Evolutionary conservation across 108 stramenopile species (phyloP).

Genomic region (Cyclotella choctawhatcheeana): DNA sequence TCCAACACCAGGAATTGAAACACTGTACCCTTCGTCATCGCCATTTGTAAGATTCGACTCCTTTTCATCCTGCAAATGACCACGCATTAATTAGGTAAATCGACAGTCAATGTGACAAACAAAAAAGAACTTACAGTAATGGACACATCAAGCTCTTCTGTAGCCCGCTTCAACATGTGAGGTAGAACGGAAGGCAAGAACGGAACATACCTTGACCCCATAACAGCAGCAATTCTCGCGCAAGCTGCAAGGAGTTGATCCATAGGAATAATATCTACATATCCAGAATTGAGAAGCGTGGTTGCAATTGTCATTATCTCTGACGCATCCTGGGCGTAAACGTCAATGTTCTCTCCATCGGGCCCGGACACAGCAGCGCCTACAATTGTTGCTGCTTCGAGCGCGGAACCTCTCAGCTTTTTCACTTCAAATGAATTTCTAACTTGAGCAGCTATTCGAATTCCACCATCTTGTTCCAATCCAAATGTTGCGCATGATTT

Average conservation of each 20-base stretch:
- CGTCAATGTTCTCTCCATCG: conserved; percentile 44
- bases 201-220: conserved; percentile 66
- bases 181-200: conserved; percentile 71
- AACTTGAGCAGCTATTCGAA: conserved; percentile 2
- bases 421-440: conserved; percentile 46
- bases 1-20: conserved; percentile 79
- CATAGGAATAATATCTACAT: conserved; percentile 51
- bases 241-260: conserved; percentile 76
- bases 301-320: conserved; percentile 63
- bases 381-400: conserved; percentile 80
- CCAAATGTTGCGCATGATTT: conserved; percentile 40
- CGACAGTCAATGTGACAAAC: background rate
- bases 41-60: conserved; percentile 32
- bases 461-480: conserved; percentile 11
- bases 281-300: conserved; percentile 40
- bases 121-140: conserved; percentile 41
- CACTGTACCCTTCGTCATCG: conserved; percentile 65
- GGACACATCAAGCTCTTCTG: conserved; percentile 61
- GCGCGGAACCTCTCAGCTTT: conserved; percentile 62
- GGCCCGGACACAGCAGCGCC: conserved; percentile 64
- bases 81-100: background rate
- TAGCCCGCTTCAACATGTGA: conserved; percentile 60
- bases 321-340: conserved; percentile 63
- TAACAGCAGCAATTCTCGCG: conserved; percentile 82
- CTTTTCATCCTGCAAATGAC: conserved; percentile 47